Evolutionary conservation across 176 grass and related monocot genomes (phyloP).

Genomic region (Eragrostis nindensis): DNA sequence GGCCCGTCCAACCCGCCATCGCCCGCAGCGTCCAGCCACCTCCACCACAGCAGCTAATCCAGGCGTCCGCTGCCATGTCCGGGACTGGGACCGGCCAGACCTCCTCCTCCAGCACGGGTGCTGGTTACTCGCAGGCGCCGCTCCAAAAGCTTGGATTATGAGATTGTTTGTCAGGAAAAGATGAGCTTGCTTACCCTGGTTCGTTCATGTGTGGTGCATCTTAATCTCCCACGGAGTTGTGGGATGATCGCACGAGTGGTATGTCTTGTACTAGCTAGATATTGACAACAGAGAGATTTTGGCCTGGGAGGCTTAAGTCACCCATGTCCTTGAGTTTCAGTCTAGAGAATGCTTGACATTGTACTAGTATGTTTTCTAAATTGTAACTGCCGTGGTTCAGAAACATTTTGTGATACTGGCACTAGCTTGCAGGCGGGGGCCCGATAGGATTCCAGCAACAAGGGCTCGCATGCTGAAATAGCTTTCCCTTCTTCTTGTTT

Average conservation of each 20-base stretch:
- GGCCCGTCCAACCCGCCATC: background rate
- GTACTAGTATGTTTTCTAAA: background rate
- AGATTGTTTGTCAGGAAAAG: constrained; percentile 28
- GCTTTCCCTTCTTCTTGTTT: no score
- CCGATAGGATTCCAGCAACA: no score
- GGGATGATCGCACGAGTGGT: constrained; percentile 26
- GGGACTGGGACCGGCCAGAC: background rate
- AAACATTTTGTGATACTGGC: background rate
- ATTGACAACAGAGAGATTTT: constrained; percentile 5
- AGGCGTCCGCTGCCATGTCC: background rate
- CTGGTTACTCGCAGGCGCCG: background rate
- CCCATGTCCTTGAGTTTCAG: background rate
- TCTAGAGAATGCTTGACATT: constrained; percentile 20
- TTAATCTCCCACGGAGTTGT: background rate
- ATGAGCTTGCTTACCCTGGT: constrained; percentile 21
- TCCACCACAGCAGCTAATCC: background rate
- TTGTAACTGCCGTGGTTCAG: background rate
- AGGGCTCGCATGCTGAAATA: no score
- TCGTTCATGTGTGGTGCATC: constrained; percentile 17
- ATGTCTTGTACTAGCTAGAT: constrained; percentile 10
- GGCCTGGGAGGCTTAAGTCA: background rate
- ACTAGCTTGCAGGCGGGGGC: background rate
- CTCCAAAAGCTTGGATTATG: background rate
- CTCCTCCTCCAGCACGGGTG: background rate
- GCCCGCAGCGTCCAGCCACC: background rate